Evolutionary conservation across 1,139 yeast genomes (phyloP), one percentile per base, ranked within the genome.

Genomic region (Meyerozyma elateridarum): DNA sequence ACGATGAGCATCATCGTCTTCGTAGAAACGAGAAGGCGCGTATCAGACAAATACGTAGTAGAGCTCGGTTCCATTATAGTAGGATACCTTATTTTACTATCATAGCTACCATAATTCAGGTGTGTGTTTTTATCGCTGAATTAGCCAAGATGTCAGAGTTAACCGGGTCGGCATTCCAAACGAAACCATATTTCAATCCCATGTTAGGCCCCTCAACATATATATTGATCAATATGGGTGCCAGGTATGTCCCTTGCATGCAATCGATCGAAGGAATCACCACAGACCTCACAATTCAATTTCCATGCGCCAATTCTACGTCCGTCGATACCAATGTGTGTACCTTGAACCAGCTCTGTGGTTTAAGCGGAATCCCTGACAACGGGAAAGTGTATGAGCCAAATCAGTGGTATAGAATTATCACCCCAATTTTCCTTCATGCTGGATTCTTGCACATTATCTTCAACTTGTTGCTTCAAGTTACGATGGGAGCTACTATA

Each of bases 121-220:
- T 77, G 3, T 54, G 59, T 7, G 81, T 81, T 12, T 82, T 82
- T 47, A 66, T 81, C n/a, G 82, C 71, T n/a, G 89, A 82, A 51
- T 55, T 83, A 29, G 72, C 64, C 6, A 64, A 60, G 37, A 77
- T 78, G 85, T 68, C 79, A 4, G 46, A 54, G 6, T 58, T 76
- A 29, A 81, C 89, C 0, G 87, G 87, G 2, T 68, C 76, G 4
- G 79, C 84, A 2, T 73, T 82, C 40, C 85, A 78, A 51, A 77
- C 85, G 1, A 55, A 77, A 44, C 91, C 91, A 3, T 71, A 76
- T 38, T 79, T 82, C 59, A 82, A 82, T 49, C 89, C 89, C 7
- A 81, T 82, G 89, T 56, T 82, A 29, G 91, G 91, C 1, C 91
- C 91, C n/a, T 79, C 87, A 2, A 61, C 80, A 0, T 79, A 79